Percentiles rank a stretch among this genome's conserved stretches.
Evolutionary conservation across 2,329 filamentous ascomycete genomes (phyloP).

Genomic region (Aspergillus felis): DNA sequence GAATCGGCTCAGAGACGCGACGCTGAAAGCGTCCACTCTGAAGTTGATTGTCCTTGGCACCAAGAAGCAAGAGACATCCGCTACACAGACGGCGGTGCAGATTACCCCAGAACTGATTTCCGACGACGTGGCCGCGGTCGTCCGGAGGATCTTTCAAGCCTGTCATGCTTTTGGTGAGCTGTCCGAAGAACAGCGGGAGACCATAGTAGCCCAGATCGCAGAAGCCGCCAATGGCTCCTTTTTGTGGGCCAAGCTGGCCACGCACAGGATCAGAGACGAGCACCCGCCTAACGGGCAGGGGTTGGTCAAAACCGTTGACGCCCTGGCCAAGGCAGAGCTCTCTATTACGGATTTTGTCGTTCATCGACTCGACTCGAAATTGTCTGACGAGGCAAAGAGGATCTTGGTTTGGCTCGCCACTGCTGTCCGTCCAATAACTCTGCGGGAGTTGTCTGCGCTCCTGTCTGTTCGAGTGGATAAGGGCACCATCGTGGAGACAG

Average conservation of each 20-base stretch:
- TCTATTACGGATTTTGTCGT: conserved; percentile 31
- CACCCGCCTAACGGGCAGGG: conserved; percentile 14
- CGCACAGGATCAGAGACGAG: conserved; percentile 29
- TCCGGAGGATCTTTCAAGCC: conserved; percentile 24
- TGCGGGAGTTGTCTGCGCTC: conserved; percentile 30
- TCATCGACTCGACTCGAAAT: conserved; percentile 19
- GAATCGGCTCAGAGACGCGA: conserved; percentile 22
- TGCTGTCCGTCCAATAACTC: conserved; percentile 31
- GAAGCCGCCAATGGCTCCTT: conserved; percentile 36
- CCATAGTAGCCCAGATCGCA: conserved; percentile 27
- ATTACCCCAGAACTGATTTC: conserved; percentile 31
- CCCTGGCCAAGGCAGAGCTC: conserved; percentile 20
- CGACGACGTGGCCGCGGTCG: conserved; percentile 35
- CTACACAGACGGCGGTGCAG: conserved; percentile 16
- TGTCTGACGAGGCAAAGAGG: conserved; percentile 28
- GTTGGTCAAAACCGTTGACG: conserved; percentile 27
- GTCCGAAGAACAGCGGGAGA: conserved; percentile 31
- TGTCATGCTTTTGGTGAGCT: conserved; percentile 21
- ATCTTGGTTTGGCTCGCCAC: conserved; percentile 39
- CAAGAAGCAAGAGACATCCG: conserved; percentile 12
- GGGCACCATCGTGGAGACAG: conserved; percentile 21
- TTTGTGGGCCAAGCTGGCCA: conserved; percentile 37
- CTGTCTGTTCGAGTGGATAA: conserved; percentile 29
- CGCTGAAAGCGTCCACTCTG: conserved; percentile 18
- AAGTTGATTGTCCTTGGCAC: conserved; percentile 32